Conservation (phyloP, 768 basidiomycete species). For the Psilocybe cyanescens region DNA sequence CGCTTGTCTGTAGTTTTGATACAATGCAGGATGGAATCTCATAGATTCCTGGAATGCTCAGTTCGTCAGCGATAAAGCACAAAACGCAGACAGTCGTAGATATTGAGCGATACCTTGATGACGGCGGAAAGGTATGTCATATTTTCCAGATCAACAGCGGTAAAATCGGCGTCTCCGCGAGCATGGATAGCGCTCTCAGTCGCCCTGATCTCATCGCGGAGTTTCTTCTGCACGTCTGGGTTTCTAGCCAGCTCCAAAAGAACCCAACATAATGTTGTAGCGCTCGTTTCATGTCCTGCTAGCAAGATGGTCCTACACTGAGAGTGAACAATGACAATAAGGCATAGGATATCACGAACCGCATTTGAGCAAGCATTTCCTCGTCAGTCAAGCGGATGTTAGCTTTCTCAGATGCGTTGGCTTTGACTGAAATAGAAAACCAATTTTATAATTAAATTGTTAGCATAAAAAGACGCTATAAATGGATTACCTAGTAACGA, state of each 20-base stretch:
- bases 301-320: conserved; percentile 44
- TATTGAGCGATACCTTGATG: conserved; percentile 39
- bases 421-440: conserved; percentile 42
- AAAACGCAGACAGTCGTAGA: not conserved
- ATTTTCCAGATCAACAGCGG: conserved; percentile 48
- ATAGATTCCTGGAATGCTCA: conserved; percentile 44
- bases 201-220: conserved; percentile 62
- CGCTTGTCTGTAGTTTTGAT: conserved; percentile 56
- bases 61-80: not conserved
- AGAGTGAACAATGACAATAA: not conserved
- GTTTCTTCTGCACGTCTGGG: conserved; percentile 58
- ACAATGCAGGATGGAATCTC: conserved; percentile 56
- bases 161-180: conserved; percentile 44
- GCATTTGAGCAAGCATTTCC: conserved; percentile 54
- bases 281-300: conserved; percentile 65
- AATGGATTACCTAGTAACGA: conserved; percentile 54
- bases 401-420: conserved; percentile 53
- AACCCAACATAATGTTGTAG: conserved; percentile 62
- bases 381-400: conserved; percentile 47
- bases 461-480: not conserved
- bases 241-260: conserved; percentile 64
- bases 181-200: conserved; percentile 37
- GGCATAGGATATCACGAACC: conserved; percentile 40
- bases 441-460: not conserved
- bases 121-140: conserved; percentile 55